These are phyloP conservation scores for Leccinum incarnatum DNA, from an alignment of 768 basidiomycete genomes.

Conservation along the genomic window DNA sequence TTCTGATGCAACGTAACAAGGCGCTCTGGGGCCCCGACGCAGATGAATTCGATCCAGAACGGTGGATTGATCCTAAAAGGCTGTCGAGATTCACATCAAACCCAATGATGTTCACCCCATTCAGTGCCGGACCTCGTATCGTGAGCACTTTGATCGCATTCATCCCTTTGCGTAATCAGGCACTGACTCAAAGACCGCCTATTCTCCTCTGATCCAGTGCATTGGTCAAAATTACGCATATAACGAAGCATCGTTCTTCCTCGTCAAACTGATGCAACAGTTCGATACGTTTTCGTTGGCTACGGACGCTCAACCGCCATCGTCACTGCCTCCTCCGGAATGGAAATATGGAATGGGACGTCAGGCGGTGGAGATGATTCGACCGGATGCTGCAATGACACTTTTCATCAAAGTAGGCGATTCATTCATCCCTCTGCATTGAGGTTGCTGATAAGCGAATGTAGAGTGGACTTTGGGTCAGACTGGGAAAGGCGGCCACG, in stretches of 20 bases:
- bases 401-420: slow-evolving; percentile 59
- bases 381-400: slow-evolving; percentile 63
- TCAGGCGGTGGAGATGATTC: slow-evolving; percentile 55
- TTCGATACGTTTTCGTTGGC: slow-evolving; percentile 61
- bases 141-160: slow-evolving; percentile 28
- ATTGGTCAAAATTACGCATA: slow-evolving; percentile 74
- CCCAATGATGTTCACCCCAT: slow-evolving; percentile 70
- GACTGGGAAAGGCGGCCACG: slow-evolving; percentile 34
- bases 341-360: slow-evolving; percentile 48
- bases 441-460: slow-evolving; percentile 1
- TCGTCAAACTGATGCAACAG: slow-evolving; percentile 63
- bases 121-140: slow-evolving; percentile 66
- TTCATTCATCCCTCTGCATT: slow-evolving; percentile 6
- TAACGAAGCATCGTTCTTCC: slow-evolving; percentile 73
- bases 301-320: slow-evolving; percentile 57
- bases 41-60: slow-evolving; percentile 72
- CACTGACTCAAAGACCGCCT: slow-evolving; percentile 8
- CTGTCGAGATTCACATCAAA: slow-evolving; percentile 50
- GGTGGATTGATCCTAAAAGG: slow-evolving; percentile 67
- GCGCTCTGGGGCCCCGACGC: slow-evolving; percentile 75
- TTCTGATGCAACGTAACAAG: slow-evolving; percentile 65
- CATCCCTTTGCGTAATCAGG: slow-evolving; percentile 3
- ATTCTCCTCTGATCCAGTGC: slow-evolving; percentile 43
- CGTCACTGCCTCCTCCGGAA: slow-evolving; percentile 57
- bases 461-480: slow-evolving; percentile 62